Conservation (phyloP, 2,329 filamentous ascomycete species). For the Aspergillus brunneoviolaceus region DNA sequence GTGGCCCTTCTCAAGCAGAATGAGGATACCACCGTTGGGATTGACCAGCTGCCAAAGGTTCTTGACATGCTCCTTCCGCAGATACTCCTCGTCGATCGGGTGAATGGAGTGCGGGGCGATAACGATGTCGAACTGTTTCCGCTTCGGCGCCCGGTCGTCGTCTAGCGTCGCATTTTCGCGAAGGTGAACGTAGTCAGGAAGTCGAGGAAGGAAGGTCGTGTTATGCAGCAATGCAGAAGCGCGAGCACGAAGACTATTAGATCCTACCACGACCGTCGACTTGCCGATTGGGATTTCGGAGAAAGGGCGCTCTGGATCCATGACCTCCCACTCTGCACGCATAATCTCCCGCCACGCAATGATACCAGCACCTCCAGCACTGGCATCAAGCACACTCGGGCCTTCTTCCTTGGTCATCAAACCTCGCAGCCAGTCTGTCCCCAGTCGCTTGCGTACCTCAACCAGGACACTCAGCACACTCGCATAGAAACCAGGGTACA, state of each 20-base stretch:
- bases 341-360: conserved; percentile 69
- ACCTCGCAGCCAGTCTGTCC: conserved; percentile 57
- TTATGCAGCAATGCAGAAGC: conserved; percentile 76
- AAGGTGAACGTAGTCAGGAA: conserved; percentile 80
- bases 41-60: conserved; percentile 88
- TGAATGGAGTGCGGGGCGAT: conserved; percentile 84
- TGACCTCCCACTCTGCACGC: conserved; percentile 74
- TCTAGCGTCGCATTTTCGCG: conserved; percentile 59
- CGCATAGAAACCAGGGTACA: conserved; percentile 63
- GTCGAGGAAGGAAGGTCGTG: conserved; percentile 84
- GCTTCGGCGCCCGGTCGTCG: conserved; percentile 53
- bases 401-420: conserved; percentile 58
- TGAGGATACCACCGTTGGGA: conserved; percentile 78
- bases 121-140: conserved; percentile 85
- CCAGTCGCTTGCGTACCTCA: conserved; percentile 61
- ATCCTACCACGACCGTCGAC: conserved; percentile 77
- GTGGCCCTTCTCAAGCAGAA: conserved; percentile 87
- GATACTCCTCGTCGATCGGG: conserved; percentile 70
- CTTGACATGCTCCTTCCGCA: conserved; percentile 75
- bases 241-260: conserved; percentile 71
- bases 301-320: conserved; percentile 51
- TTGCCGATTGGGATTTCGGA: conserved; percentile 54
- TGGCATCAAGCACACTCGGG: conserved; percentile 60
- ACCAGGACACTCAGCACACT: conserved; percentile 56
- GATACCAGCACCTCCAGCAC: conserved; percentile 61